Evolutionary conservation across 257 asterid genomes (phyloP).

Genomic region (Solanum piurae): DNA sequence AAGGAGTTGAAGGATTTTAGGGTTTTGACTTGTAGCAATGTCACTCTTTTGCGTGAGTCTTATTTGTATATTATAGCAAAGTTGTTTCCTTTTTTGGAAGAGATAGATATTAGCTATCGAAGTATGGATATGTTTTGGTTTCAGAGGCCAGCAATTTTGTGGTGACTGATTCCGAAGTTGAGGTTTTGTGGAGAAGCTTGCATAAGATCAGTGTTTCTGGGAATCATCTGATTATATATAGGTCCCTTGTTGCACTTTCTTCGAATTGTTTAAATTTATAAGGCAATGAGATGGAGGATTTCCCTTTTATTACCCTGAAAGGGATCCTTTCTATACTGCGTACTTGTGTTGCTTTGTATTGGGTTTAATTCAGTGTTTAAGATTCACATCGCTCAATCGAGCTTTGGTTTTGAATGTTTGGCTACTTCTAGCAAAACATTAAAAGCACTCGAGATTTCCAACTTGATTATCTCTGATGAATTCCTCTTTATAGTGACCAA

Average conservation of each 20-base stretch:
- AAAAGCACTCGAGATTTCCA: neutral
- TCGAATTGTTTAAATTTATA: slow-evolving; percentile 1
- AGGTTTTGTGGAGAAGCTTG: slow-evolving; percentile 1
- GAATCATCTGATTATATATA: slow-evolving; percentile 11
- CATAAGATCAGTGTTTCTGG: slow-evolving; percentile 9
- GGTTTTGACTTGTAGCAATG: too few relatives aligned
- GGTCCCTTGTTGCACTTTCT: neutral
- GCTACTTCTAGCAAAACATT: neutral
- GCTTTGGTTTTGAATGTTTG: neutral
- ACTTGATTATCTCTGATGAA: neutral
- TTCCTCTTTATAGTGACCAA: neutral
- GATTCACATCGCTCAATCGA: neutral
- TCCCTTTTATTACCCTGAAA: neutral
- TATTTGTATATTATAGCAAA: too few relatives aligned
- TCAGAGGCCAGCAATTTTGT: neutral
- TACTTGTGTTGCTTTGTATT: neutral
- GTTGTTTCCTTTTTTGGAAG: too few relatives aligned
- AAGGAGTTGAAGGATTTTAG: too few relatives aligned
- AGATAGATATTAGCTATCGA: too few relatives aligned
- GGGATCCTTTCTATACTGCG: slow-evolving; percentile 2
- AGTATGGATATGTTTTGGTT: too few relatives aligned
- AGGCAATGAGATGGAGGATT: neutral
- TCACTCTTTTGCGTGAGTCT: too few relatives aligned
- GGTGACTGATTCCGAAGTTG: slow-evolving; percentile 8
- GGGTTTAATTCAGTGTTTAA: neutral